Evolutionary conservation across 805 yeast genomes (phyloP).

Genomic region (Candida namnaoensis): DNA sequence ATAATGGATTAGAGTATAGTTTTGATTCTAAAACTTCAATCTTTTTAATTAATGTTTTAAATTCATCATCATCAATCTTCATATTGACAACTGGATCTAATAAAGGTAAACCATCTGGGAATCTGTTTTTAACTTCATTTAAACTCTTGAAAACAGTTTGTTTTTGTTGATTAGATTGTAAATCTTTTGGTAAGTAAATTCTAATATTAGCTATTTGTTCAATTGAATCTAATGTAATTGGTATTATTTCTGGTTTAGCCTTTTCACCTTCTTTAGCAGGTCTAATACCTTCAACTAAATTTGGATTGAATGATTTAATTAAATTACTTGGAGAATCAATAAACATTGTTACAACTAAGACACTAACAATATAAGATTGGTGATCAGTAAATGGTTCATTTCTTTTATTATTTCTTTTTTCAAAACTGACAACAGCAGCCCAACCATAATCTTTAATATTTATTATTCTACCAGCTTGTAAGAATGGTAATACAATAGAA

Average conservation of each 20-base stretch:
- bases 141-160: conserved; percentile 61
- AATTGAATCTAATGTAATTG: conserved; percentile 76
- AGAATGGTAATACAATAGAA: conserved; percentile 69
- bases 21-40: conserved; percentile 77
- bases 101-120: conserved; percentile 86
- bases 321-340: conserved; percentile 79
- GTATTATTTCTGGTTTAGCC: conserved; percentile 67
- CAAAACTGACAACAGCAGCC: conserved; percentile 80
- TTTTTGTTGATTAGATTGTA: conserved; percentile 54
- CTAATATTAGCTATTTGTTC: conserved; percentile 72
- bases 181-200: conserved; percentile 68
- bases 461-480: conserved; percentile 84
- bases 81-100: conserved; percentile 87
- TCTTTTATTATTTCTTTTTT: conserved; percentile 61
- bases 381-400: conserved; percentile 66
- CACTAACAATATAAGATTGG: conserved; percentile 83
- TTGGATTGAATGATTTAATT: conserved; percentile 69
- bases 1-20: conserved; percentile 58
- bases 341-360: conserved; percentile 69
- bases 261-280: conserved; percentile 73
- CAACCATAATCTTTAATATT: conserved; percentile 86
- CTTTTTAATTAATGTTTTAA: conserved; percentile 62
- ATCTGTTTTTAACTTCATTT: conserved; percentile 71
- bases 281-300: conserved; percentile 80
- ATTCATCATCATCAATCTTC: conserved; percentile 83